These are phyloP conservation scores for Phytophthora agathidicida DNA, from an alignment of 352 stramenopile genomes.

Conservation along the genomic window DNA sequence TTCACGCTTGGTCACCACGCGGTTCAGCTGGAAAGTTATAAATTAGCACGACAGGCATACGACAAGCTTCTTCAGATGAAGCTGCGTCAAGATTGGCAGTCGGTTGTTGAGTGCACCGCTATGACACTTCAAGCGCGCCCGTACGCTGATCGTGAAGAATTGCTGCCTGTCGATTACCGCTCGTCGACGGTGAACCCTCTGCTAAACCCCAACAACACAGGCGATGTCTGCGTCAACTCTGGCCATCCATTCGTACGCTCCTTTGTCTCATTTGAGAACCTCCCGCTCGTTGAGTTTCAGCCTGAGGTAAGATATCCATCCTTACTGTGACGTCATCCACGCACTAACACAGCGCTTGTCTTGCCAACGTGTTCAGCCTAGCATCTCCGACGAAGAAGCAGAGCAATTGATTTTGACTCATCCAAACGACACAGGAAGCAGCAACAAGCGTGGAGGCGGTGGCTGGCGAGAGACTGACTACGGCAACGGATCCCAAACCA, in stretches of 20 bases:
- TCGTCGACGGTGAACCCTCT: slow-evolving; percentile 94
- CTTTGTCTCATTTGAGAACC: slow-evolving; percentile 95
- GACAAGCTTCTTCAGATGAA: slow-evolving; percentile 93
- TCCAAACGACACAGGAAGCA: slow-evolving; percentile 36
- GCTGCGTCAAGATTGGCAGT: slow-evolving; percentile 85
- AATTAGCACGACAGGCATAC: slow-evolving; percentile 92
- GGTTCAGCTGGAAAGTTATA: slow-evolving; percentile 91
- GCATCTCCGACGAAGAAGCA: slow-evolving; percentile 85
- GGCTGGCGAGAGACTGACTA: slow-evolving; percentile 70
- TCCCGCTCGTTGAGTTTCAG: slow-evolving; percentile 96
- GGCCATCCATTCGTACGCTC: slow-evolving; percentile 95
- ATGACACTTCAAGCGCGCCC: slow-evolving; percentile 94
- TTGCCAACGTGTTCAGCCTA: slow-evolving; percentile 36
- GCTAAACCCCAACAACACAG: slow-evolving; percentile 87
- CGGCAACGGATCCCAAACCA: slow-evolving; percentile 73
- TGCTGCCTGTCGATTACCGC: slow-evolving; percentile 95
- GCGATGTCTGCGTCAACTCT: slow-evolving; percentile 93
- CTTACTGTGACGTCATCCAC: not conserved
- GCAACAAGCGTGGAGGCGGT: slow-evolving; percentile 26
- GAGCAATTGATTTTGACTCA: slow-evolving; percentile 80
- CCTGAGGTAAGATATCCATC: slow-evolving; percentile 46
- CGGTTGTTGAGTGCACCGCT: slow-evolving; percentile 91
- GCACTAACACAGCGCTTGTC: not conserved
- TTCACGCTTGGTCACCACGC: slow-evolving; percentile 95
- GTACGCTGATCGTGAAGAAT: slow-evolving; percentile 92